Percentiles rank a stretch among this genome's conserved stretches.
phyloP scores from a whole-genome alignment of 106 monocot genomes.

The Amphibolis antarctica region DNA sequence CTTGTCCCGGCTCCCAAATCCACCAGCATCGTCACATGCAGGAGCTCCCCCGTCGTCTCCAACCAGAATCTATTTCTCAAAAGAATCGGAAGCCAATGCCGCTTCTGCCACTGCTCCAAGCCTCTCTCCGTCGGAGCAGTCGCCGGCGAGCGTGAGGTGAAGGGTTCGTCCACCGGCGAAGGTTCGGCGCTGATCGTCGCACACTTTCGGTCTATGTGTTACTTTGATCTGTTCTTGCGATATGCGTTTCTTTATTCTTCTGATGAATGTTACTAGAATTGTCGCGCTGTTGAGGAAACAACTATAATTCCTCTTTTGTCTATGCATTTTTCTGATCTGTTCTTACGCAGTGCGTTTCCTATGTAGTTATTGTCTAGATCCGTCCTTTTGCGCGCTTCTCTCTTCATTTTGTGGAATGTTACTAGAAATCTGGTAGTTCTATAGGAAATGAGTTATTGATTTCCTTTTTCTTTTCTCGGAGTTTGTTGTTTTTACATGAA shows the following conservation, averaged over 20 bases:
- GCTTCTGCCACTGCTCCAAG: slow-evolving; percentile 2
- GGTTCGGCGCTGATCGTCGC: background rate
- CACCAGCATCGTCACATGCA: background rate
- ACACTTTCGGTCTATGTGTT: background rate
- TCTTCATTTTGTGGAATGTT: too few species aligned
- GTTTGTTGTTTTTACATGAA: too few species aligned
- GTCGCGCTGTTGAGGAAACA: background rate
- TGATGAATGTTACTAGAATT: background rate
- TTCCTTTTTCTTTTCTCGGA: too few species aligned
- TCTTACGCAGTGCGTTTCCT: background rate
- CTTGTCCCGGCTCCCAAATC: slow-evolving; percentile 8
- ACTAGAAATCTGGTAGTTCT: too few species aligned
- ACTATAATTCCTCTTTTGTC: background rate
- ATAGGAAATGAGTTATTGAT: too few species aligned
- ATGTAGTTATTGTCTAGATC: too few species aligned
- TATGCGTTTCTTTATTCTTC: background rate
- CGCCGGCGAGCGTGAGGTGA: slow-evolving; percentile 17
- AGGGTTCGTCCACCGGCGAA: slow-evolving; percentile 15
- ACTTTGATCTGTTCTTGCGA: background rate
- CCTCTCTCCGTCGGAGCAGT: slow-evolving; percentile 18
- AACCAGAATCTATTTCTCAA: slow-evolving; percentile 12
- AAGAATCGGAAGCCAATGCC: slow-evolving; percentile 8
- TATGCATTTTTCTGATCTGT: background rate
- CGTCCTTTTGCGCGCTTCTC: too few species aligned
- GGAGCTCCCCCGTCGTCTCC: slow-evolving; percentile 1